Evolutionary conservation across 768 basidiomycete species (phyloP), one percentile per base, ranked within the genome.

Genomic region (Amanita phalloides): DNA sequence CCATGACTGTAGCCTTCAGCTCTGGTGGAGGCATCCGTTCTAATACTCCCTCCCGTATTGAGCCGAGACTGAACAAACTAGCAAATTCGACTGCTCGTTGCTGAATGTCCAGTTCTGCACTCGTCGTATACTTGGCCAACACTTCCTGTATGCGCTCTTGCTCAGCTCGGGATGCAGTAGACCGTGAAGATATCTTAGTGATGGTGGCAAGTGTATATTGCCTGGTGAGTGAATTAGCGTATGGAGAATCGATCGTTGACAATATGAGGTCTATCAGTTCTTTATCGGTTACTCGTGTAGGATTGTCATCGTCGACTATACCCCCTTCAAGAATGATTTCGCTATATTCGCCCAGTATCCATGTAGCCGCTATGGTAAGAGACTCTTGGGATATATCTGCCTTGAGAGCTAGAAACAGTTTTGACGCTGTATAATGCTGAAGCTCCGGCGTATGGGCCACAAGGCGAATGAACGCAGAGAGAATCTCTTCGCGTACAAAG

Each of bases 21-120:
- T 99, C 96, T 1, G 96, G 96, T 4, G 91, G 88, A n/a, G 96
- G 96, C 96, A 99, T 99, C 51, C 92, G 79, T 70, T 99, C 96
- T 54, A 98, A 66, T 1, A 99, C 92, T 35, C 95, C 96, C 6
- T 76, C 74, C 54, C 79, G 75, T 20, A 88, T 69, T n/a, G 87
- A 82, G 4, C 84, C 84, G 6, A 90, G 68, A 26, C 75, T 79
- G 63, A 90, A 91, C 57, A 99, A 64, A 58, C 80, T 86, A 1
- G 86, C 89, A 65, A 93, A 98, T 66, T 99, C 96, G 11, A 98
- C 90, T 0, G 93, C 87, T 39, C 96, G 81, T 62, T 98, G 96
- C 64, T 98, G 96, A 35, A 96, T 71, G 66, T 99, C 96, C 14
- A 99, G 73, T 62, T 98, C 95, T 0, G 88, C 86, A 60, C 84